phyloP scores from a whole-genome alignment of 495 filamentous ascomycete species.

The Podospora pseudoanserina region DNA sequence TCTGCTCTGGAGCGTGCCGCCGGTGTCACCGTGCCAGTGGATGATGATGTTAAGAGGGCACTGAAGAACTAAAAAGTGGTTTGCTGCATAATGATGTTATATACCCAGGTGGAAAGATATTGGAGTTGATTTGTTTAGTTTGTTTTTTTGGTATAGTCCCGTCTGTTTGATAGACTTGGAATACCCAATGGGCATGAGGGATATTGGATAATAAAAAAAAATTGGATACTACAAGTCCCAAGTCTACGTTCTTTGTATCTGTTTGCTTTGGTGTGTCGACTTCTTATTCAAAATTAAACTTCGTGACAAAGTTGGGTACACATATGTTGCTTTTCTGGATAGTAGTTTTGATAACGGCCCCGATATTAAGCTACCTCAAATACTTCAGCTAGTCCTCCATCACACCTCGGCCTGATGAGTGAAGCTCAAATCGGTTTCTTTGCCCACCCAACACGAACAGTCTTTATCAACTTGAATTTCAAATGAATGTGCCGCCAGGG shows the following conservation, averaged over 20 bases:
- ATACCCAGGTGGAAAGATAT: background rate
- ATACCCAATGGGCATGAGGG: background rate
- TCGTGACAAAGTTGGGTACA: too few species aligned
- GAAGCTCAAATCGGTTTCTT: background rate
- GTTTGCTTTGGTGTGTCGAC: too few species aligned
- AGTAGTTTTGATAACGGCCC: background rate
- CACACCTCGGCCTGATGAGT: background rate
- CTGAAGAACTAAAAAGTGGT: background rate
- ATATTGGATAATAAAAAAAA: background rate
- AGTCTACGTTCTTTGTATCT: too few species aligned
- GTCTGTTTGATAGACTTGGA: background rate
- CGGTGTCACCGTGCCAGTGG: background rate
- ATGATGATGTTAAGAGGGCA: background rate
- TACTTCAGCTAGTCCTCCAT: background rate
- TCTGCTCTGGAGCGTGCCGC: background rate
- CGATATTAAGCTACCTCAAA: background rate
- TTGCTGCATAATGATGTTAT: background rate
- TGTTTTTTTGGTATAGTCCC: background rate
- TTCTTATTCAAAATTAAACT: too few species aligned
- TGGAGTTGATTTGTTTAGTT: background rate
- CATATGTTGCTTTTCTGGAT: too few species aligned
- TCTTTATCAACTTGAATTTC: too few species aligned
- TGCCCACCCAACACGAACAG: background rate
- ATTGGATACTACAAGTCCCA: background rate
- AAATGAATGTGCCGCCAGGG: too few species aligned